Base-by-base conservation (phyloP, 2,329 filamentous ascomycete genomes). In the Penicillium sp. region DNA sequence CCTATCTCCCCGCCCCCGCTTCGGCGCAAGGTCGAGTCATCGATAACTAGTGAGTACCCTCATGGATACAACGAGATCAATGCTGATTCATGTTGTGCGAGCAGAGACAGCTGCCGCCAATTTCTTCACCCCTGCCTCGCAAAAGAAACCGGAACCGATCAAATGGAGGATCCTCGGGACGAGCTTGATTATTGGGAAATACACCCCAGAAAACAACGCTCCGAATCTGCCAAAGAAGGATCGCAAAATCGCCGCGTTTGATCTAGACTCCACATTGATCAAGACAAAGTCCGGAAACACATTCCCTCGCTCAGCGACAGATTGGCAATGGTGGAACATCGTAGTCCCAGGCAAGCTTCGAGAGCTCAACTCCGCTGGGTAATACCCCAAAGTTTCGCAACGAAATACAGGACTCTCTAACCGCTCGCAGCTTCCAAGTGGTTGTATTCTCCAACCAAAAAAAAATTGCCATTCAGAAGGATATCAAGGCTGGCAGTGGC, bases 251-350 rank as follows among this genome's bases (percentile, higher is more conserved):
- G 77, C 76, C 13, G 75, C 74, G 0, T 79, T 79, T 63, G 77
- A 79, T 53, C 65, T 79, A 51, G 94, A 99, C 69, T 94, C 89
- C 7, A 99, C 94, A 0, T 75, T 99, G 31, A 90, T 99, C 56
- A 79, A 79, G 1, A 88, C 90, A 0, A 80, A 84, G 4, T 95
- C 91, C 0, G 91, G 91, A 7, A 94, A 90, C 72, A 87, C 82
- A 46, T 93, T 93, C 65, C 81, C 84, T 2, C 81, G 81, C 47
- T 83, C 85, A 59, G 82, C 85, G 0, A 77, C 79, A 4, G 93
- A 97, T 68, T 99, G 94, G 94, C 90, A 89, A 70, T 99, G 94
- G 94, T 97, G 91, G 90, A 77, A 95, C 69, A 63, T 74, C 13
- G 79, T 74, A 16, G 88, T 97, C 0, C 90, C 90, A 1, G 73